These are phyloP conservation scores for Populus hybrid DNA, from an alignment of 441 rosid species.

Conservation along the genomic window DNA sequence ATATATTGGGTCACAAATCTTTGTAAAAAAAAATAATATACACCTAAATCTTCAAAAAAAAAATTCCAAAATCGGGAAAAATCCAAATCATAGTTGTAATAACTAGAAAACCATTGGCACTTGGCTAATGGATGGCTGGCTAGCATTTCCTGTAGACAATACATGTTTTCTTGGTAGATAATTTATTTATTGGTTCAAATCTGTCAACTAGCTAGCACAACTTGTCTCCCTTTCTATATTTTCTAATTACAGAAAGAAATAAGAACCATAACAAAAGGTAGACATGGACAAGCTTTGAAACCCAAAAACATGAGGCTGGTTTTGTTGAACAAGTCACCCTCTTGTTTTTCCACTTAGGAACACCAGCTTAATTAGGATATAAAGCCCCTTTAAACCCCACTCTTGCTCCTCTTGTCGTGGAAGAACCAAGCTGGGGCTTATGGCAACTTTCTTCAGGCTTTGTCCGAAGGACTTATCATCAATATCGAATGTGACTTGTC, in stretches of 20 bases:
- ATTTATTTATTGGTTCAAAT: constrained; percentile 4
- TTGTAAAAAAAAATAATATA: background rate
- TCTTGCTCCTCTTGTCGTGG: too few relatives aligned
- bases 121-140: background rate
- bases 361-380: background rate
- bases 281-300: too few relatives aligned
- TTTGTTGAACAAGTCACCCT: constrained; percentile 16
- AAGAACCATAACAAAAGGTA: background rate
- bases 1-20: background rate
- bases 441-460: background rate
- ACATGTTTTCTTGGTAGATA: background rate
- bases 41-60: background rate
- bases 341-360: constrained; percentile 5
- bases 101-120: background rate
- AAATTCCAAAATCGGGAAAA: background rate
- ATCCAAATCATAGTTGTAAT: too few relatives aligned
- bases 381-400: too few relatives aligned
- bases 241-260: background rate
- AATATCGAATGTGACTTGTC: background rate
- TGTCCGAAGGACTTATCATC: background rate
- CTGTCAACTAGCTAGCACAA: background rate
- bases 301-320: background rate
- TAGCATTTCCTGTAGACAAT: background rate
- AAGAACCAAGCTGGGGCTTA: too few relatives aligned
- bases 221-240: background rate